These are phyloP conservation scores for Nannochloropsis salina DNA, from an alignment of 108 stramenopile species.

Conservation along the genomic window DNA sequence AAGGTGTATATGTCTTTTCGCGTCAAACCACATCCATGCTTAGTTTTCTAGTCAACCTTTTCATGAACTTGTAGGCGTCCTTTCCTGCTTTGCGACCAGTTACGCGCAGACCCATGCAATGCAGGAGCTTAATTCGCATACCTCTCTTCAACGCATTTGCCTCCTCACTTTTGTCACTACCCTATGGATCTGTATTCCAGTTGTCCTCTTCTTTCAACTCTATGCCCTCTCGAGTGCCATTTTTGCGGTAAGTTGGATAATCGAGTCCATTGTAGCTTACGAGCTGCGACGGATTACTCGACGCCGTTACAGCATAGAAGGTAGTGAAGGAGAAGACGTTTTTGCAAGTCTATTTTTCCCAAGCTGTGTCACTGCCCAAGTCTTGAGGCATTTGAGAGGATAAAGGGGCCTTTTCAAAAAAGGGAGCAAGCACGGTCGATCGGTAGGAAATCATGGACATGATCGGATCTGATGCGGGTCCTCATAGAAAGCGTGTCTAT, in stretches of 20 bases:
- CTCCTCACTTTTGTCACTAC: neutral
- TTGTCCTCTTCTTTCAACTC: neutral
- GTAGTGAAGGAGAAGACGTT: neutral
- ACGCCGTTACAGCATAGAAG: neutral
- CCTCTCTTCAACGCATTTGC: neutral
- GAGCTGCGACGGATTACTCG: neutral
- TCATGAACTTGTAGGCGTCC: neutral
- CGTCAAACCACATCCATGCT: neutral
- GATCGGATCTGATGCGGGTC: neutral
- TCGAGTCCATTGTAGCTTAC: neutral
- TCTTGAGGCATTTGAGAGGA: conserved; percentile 20
- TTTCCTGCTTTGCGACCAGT: neutral
- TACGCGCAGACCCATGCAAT: neutral
- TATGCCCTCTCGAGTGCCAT: neutral
- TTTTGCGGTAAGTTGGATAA: neutral
- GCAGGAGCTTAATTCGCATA: neutral
- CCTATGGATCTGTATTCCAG: neutral
- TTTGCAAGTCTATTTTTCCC: neutral
- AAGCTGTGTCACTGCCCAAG: neutral
- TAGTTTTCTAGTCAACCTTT: neutral
- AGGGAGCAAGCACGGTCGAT: neutral
- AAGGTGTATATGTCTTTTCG: too few species aligned
- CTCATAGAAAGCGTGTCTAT: too few species aligned
- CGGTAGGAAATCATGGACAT: neutral
- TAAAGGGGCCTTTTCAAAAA: neutral